Base-by-base conservation (phyloP, 768 basidiomycete genomes). In the Mycena albidolilacea region DNA sequence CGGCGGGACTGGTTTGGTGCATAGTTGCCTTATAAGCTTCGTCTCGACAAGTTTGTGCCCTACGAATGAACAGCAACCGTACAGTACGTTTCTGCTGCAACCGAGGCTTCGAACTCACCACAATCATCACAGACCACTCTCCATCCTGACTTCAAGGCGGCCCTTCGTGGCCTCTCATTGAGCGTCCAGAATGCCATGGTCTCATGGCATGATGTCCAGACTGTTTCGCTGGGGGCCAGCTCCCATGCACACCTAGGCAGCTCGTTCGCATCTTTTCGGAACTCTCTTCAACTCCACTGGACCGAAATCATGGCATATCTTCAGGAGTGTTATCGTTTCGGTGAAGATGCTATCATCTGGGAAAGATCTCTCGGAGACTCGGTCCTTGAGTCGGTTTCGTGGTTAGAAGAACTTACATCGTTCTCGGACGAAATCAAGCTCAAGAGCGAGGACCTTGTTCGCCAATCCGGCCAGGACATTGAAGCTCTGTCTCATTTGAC, bases 231-330 rank as follows among this genome's bases (percentile, higher is more conserved):
- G 19, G 38, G n/a, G 55, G 15, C 37, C 15, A 58, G 54, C 23
- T 52, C 21, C 41, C 54, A 64, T 15, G 3, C 21, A n/a, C 41
- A 17, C 55, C 55, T 6, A n/a, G 58, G 71, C n/a, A 37, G 5
- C 17, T 60, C 48, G 46, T 10, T 69, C 12, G 35, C 59, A 15
- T 55, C 57, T 17, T 9, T 73, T 19, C 54, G 23, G 7, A 44
- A 38, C 11, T 59, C 8, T 59, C 58, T 73, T 7, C 46, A 69
- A 52, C 12, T n/a, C 12, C 72, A 73, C 55, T 69, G 72, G 72
- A 37, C 12, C 9, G 37, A 21, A 37, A 69, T 69, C 7, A 6
- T 30, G 41, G 19, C 23, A 14, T 64, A 60, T 65, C 67, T 73
- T 9, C 72, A 73, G 12, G 55, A 60, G 21, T 69, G 48, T 41